Base-by-base conservation (phyloP, 2,329 filamentous ascomycete species). In the Fusarium abutilonis region DNA sequence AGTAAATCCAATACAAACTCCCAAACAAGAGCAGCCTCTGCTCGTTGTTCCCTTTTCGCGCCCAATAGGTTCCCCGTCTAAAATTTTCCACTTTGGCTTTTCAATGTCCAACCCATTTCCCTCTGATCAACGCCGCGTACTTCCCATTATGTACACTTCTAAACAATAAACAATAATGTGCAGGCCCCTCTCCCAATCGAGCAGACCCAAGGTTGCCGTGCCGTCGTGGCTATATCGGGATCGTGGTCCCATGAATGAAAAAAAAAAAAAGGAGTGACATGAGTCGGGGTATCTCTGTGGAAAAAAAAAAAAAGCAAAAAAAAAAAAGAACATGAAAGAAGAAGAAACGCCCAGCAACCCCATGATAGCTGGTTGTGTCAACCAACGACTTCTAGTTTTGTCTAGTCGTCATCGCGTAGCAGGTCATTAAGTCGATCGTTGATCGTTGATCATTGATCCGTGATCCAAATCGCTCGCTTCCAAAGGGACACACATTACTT, bases 231-330 rank as follows among this genome's bases (percentile, higher is more conserved):
- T 56, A 58, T 60, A 51, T 54, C 34, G 50, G 63, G 53, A 46
- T 26, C 11, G 19, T 32, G 26, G n/a, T 40, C 58, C 60, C 56
- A 42, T 54, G 56, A 60, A 60, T 32, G 9, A n/a, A n/a, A n/a
- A n/a, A n/a, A n/a, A n/a, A 38, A 21, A 34, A 59, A 69, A 70
- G 67, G 67, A 70, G 63, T 69, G 67, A 67, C 67, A 62, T 58
- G 67, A 70, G 67, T 70, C 63, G 67, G 67, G 67, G 67, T 70
- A 70, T 70, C 67, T 70, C 67, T 52, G 60, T 44, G n/a, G n/a
- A n/a, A n/a, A n/a, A 55, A 55, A 67, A 42, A 50, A 40, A 40
- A 39, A 56, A 47, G 26, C 31, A n/a, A n/a, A n/a, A n/a, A n/a
- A 35, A 54, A 52, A 60, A 64, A 58, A 55, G 42, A 41, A 61